Conservation (phyloP, 352 stramenopile genomes). For the Phytophthora pistaciae region DNA sequence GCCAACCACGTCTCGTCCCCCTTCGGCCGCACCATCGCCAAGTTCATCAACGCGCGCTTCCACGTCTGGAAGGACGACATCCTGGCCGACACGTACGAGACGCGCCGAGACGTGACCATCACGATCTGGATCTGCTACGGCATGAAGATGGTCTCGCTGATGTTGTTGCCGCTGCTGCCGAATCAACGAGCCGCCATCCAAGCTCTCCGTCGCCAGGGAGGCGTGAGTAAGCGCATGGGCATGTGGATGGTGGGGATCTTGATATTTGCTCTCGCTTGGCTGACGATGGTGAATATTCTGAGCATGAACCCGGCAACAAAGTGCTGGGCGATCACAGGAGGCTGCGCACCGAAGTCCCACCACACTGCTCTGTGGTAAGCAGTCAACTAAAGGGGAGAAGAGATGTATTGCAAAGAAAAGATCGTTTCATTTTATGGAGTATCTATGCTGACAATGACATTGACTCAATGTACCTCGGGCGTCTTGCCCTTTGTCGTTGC, state of each 20-base stretch:
- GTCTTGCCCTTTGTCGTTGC: no score
- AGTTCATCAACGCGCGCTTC: slow-evolving; percentile 61
- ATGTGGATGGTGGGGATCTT: slow-evolving; percentile 48
- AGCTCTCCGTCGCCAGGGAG: slow-evolving; percentile 48
- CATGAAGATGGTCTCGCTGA: slow-evolving; percentile 63
- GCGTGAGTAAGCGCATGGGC: slow-evolving; percentile 46
- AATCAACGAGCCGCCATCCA: slow-evolving; percentile 60
- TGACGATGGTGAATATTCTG: slow-evolving; percentile 55
- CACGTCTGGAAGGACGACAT: slow-evolving; percentile 65
- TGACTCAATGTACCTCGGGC: no score
- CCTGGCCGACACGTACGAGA: slow-evolving; percentile 42
- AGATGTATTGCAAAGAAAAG: no score
- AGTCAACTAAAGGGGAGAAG: no score
- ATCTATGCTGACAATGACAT: no score
- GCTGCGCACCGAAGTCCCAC: slow-evolving; percentile 42
- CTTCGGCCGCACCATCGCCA: slow-evolving; percentile 51
- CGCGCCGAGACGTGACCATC: slow-evolving; percentile 67
- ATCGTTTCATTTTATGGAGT: no score
- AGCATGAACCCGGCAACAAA: slow-evolving; percentile 61
- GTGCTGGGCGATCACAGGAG: slow-evolving; percentile 69
- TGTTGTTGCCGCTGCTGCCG: slow-evolving; percentile 58
- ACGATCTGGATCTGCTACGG: slow-evolving; percentile 67
- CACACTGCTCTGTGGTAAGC: no score
- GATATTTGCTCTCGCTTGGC: slow-evolving; percentile 45
- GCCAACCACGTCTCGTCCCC: slow-evolving; percentile 54